Conservation (phyloP, 1,139 yeast species). For the Scheffersomyces lignicola region DNA sequence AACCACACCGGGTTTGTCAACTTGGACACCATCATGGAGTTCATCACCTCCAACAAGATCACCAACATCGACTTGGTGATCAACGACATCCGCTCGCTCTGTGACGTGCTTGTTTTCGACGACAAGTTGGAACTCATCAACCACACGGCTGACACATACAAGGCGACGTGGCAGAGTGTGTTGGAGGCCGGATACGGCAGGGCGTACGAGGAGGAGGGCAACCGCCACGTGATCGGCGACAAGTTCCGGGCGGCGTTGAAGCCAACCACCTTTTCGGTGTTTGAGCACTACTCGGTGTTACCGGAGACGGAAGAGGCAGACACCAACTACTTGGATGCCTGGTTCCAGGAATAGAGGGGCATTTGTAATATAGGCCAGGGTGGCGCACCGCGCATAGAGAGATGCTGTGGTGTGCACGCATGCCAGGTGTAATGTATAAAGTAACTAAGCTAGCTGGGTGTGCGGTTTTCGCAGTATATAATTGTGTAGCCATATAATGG, state of each 20-base stretch:
- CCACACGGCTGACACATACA: conserved; percentile 51
- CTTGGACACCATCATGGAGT: conserved; percentile 69
- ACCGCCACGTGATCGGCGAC: conserved; percentile 11
- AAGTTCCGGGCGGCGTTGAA: conserved; percentile 14
- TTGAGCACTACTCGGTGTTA: conserved; percentile 1
- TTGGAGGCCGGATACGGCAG: conserved; percentile 61
- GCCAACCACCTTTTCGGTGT: conserved; percentile 4
- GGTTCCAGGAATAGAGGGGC: conserved; percentile 6
- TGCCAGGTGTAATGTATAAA: no score
- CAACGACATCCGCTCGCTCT: conserved; percentile 74
- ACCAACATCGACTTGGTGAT: conserved; percentile 78
- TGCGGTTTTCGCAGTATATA: no score
- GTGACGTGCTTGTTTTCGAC: conserved; percentile 86
- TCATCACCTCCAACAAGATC: conserved; percentile 72
- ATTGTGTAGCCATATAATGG: no score
- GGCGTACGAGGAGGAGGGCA: conserved; percentile 28
- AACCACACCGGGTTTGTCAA: conserved; percentile 65
- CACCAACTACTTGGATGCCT: conserved; percentile 5
- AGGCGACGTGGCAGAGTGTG: conserved; percentile 62
- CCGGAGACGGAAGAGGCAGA: conserved; percentile 2
- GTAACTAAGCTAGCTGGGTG: no score
- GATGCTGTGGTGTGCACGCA: no score
- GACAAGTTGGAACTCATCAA: conserved; percentile 71
- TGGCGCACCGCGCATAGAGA: no score
- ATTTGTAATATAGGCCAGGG: no score